Evolutionary conservation across 352 stramenopile genomes (phyloP), one percentile per base, ranked within the genome.

Genomic region (Blastocystis sp.): DNA sequence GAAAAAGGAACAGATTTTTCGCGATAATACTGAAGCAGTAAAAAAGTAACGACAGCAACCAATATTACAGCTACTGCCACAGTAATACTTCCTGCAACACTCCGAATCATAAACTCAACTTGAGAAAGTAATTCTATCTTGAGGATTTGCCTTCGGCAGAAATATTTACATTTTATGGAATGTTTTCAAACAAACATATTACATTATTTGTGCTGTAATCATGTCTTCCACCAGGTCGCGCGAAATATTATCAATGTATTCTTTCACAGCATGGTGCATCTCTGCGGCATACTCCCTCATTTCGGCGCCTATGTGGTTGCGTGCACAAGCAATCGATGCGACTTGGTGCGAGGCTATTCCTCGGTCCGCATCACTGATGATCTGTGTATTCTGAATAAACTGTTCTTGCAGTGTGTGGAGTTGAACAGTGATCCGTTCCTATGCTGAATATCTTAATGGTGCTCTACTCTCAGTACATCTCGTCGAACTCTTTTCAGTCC

Each of bases 1-100:
- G 26, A 45, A 13, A 59, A 85, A 18, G 13, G 3, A 69, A 85
- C 73, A 8, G 73, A 85, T 13, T 85, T 85, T 62, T 85, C 73
- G 13, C 73, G 73, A 45, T 85, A 85, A 37, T 69, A 85, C 34
- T 24, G 39, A 47, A 85, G 50, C 16, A 85, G n/a, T 3, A 24
- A 30, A 45, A 53, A 85, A 43, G 73, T 85, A 68, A 8, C 59
- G 3, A 85, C 20, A 3, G 73, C 73, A 47, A 85, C 50, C 18
- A 85, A 24, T 39, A 66, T 45, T 9, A 85, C 5, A n/a, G 50
- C 53, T 16, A 85, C 69, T 9, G 43, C 53, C 5, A 85, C 73
- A n/a, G 63, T n/a, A 45, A 85, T 43, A 20, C 20, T 34, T 85
- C 73, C 73, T 78, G 66, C 39, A 56, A 78, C 43, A 53, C 43